Conservation (phyloP, 2,329 filamentous ascomycete genomes). For the Fusarium torreyae region DNA sequence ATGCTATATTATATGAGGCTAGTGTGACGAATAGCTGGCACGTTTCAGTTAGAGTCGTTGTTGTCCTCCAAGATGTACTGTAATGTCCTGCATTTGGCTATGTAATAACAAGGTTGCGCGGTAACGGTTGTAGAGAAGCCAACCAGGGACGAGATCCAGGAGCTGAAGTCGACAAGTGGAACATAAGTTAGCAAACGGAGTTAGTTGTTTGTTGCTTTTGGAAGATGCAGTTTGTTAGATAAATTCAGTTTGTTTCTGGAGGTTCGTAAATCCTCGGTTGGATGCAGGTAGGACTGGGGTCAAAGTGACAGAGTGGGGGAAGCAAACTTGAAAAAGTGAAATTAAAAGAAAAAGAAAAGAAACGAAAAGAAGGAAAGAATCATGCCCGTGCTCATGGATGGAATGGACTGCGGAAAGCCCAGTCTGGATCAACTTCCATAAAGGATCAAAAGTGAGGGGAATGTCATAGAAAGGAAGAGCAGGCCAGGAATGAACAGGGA, state of each 20-base stretch:
- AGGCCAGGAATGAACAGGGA: slow-evolving; percentile 3
- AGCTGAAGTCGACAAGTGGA: slow-evolving; percentile 13
- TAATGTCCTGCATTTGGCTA: too few relatives aligned
- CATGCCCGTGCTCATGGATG: slow-evolving; percentile 2
- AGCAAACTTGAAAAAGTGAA: slow-evolving; percentile 9
- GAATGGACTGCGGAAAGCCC: slow-evolving; percentile 16
- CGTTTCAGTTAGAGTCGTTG: slow-evolving; percentile 25
- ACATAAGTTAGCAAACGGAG: slow-evolving; percentile 10
- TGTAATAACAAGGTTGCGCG: slow-evolving; percentile 14
- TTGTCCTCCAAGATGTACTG: slow-evolving; percentile 11
- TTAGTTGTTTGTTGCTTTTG: slow-evolving; percentile 3
- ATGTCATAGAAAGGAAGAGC: slow-evolving; percentile 20
- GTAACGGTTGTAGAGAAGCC: slow-evolving; percentile 16
- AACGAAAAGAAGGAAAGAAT: not conserved
- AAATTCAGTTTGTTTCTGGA: slow-evolving; percentile 13
- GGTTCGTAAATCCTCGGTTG: slow-evolving; percentile 7
- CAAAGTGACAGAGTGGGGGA: slow-evolving; percentile 27
- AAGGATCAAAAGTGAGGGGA: slow-evolving; percentile 29
- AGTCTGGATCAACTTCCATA: slow-evolving; percentile 23
- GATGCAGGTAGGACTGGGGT: slow-evolving; percentile 9
- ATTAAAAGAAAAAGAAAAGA: slow-evolving; percentile 21
- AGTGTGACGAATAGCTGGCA: slow-evolving; percentile 43
- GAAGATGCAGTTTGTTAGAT: not conserved
- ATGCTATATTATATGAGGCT: slow-evolving; percentile 29
- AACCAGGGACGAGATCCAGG: slow-evolving; percentile 10